Evolutionary conservation across 2,329 filamentous ascomycete species (phyloP).

Genomic region (Epichloe gansuensis): DNA sequence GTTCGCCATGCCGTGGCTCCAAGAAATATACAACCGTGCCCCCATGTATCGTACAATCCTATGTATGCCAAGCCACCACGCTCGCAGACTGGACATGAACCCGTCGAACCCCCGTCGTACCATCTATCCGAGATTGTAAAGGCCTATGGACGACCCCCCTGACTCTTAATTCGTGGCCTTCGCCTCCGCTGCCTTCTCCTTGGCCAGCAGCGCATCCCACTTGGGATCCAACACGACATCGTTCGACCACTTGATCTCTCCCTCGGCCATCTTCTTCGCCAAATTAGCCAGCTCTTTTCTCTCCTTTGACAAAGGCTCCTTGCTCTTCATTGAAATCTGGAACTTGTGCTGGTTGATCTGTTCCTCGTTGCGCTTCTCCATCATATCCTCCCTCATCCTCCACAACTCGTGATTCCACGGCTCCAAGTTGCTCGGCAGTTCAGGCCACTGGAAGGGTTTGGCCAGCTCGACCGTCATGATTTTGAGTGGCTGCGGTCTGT

Average conservation of each 20-base stretch:
- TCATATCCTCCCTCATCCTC: conserved; percentile 36
- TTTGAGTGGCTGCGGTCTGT: conserved; percentile 64
- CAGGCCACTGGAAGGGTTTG: conserved; percentile 80
- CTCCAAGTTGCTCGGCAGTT: conserved; percentile 46
- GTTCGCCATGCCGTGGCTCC: background rate
- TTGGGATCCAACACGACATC: conserved; percentile 31
- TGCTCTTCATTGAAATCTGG: conserved; percentile 28
- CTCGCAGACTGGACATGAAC: too few species aligned
- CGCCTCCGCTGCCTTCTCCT: conserved; percentile 10
- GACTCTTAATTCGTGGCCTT: conserved; percentile 9
- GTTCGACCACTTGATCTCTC: conserved; percentile 48
- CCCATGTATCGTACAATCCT: conserved; percentile 15
- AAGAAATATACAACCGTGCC: conserved; percentile 20
- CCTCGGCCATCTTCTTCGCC: conserved; percentile 48
- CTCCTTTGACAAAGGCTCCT: conserved; percentile 26
- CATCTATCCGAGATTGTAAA: too few species aligned
- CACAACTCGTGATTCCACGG: conserved; percentile 53
- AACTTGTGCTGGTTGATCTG: conserved; percentile 19
- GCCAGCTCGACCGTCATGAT: conserved; percentile 90
- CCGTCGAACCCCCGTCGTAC: too few species aligned
- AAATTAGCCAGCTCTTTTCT: conserved; percentile 43
- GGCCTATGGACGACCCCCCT: too few species aligned
- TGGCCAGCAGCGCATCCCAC: conserved; percentile 26
- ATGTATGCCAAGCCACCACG: background rate
- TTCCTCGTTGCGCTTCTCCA: conserved; percentile 26